Conservation (phyloP, 2,329 filamentous ascomycete genomes). For the Scytalidium lignicola region DNA sequence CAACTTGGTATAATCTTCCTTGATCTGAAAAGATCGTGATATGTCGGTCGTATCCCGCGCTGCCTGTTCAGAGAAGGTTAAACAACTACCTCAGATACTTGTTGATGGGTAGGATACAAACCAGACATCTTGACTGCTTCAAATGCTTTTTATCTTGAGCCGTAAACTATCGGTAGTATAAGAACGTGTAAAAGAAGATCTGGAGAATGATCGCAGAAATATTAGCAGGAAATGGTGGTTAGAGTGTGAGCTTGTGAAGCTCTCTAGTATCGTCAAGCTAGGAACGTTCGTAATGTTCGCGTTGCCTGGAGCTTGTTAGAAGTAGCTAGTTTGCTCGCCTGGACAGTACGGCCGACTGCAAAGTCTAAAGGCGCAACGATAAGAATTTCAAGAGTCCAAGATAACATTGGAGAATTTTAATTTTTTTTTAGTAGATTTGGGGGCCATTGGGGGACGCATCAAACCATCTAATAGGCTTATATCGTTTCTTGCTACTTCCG, state of each 20-base stretch:
- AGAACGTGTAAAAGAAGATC: not conserved
- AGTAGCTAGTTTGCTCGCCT: not conserved
- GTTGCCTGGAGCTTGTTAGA: not conserved
- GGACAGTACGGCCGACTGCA: not conserved
- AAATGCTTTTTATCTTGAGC: not conserved
- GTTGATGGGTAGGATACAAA: constrained; percentile 19
- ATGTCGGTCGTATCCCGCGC: constrained; percentile 93
- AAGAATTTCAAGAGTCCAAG: not conserved
- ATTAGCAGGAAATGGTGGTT: not conserved
- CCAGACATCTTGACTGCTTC: constrained; percentile 31
- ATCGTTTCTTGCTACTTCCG: not conserved
- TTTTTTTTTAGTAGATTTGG: not conserved
- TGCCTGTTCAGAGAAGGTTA: constrained; percentile 45
- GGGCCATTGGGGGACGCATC: not conserved
- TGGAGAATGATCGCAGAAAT: not conserved
- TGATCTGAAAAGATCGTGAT: constrained; percentile 99
- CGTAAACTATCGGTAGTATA: not conserved
- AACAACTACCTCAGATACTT: too few relatives aligned
- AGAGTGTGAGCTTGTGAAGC: not conserved
- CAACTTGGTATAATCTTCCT: constrained; percentile 98
- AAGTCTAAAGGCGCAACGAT: not conserved
- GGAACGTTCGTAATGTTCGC: not conserved
- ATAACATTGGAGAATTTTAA: not conserved
- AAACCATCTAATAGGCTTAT: not conserved
- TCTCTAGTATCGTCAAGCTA: not conserved